Evolutionary conservation across 1,284 basidiomycete species (phyloP).

Genomic region (Cutaneotrichosporon sp.): DNA sequence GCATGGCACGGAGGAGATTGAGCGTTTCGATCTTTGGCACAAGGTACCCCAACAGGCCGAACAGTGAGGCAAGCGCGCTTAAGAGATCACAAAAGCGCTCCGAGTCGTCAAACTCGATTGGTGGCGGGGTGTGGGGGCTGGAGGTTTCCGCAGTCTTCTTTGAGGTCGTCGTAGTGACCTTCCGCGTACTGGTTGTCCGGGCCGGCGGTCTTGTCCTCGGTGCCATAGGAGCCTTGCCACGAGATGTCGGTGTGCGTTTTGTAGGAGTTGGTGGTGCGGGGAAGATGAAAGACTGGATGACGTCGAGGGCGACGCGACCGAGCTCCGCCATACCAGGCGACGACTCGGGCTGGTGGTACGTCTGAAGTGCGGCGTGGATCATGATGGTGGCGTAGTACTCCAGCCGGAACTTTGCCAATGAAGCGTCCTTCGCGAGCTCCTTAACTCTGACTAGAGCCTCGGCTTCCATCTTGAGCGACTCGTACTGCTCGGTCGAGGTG

Average conservation of each 20-base stretch:
- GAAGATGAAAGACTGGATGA: constrained; percentile 31
- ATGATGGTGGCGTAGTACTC: constrained; percentile 33
- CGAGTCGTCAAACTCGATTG: constrained; percentile 55
- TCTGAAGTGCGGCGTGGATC: constrained; percentile 31
- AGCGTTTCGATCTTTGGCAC: constrained; percentile 56
- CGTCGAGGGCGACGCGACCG: constrained; percentile 26
- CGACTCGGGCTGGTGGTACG: constrained; percentile 35
- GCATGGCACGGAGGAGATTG: constrained; percentile 59
- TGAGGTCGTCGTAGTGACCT: constrained; percentile 3
- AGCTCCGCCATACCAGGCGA: constrained; percentile 21
- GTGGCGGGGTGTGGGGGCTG: neutral
- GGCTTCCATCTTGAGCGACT: constrained; percentile 7
- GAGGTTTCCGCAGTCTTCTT: neutral
- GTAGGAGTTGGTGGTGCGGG: constrained; percentile 20
- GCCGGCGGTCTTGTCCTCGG: neutral
- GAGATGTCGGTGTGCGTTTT: constrained; percentile 2
- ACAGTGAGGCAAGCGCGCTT: constrained; percentile 60
- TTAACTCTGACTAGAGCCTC: constrained; percentile 2
- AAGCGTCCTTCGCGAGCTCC: constrained; percentile 26
- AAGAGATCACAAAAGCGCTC: constrained; percentile 56
- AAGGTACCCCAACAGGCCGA: constrained; percentile 63
- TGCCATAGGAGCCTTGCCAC: constrained; percentile 6
- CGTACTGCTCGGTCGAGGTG: constrained; percentile 28
- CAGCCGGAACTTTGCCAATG: constrained; percentile 21
- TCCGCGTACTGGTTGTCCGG: neutral